phyloP scores from a whole-genome alignment of 1,284 basidiomycete genomes.

The Marasmius oreades region DNA sequence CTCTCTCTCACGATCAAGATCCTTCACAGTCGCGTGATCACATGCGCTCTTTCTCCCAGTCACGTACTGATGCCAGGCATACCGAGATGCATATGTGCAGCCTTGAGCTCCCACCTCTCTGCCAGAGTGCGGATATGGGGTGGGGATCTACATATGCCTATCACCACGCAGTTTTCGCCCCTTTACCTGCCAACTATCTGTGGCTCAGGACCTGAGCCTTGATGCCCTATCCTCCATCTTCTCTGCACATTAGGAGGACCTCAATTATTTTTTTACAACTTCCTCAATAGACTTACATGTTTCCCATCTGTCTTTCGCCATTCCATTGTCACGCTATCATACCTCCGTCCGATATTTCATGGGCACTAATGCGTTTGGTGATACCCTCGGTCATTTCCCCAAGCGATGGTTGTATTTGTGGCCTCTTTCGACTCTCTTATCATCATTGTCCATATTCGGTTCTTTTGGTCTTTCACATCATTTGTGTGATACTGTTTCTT shows the following conservation, averaged over 20 bases:
- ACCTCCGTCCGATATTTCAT: background rate
- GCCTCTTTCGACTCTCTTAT: background rate
- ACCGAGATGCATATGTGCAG: background rate
- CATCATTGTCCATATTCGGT: background rate
- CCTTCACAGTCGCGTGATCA: constrained; percentile 44
- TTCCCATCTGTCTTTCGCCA: background rate
- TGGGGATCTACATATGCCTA: background rate
- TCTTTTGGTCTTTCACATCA: constrained; percentile 2
- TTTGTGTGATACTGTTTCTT: constrained; percentile 3
- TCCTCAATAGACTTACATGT: constrained; percentile 4
- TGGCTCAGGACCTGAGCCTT: constrained; percentile 1
- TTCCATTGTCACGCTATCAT: background rate
- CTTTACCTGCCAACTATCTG: background rate
- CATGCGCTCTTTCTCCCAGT: constrained; percentile 58
- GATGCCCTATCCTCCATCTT: background rate
- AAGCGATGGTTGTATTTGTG: constrained; percentile 5
- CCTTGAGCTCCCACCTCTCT: background rate
- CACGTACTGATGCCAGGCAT: constrained; percentile 38
- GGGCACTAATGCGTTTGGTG: constrained; percentile 5
- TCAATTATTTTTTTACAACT: background rate
- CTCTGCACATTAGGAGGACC: background rate
- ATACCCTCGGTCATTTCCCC: constrained; percentile 1
- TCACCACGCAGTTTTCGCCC: background rate
- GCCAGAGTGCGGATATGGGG: background rate
- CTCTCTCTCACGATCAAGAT: constrained; percentile 51